Evolutionary conservation across 1,284 basidiomycete species (phyloP), one percentile per base, ranked within the genome.

Genomic region (Pyrrhoderma noxium): DNA sequence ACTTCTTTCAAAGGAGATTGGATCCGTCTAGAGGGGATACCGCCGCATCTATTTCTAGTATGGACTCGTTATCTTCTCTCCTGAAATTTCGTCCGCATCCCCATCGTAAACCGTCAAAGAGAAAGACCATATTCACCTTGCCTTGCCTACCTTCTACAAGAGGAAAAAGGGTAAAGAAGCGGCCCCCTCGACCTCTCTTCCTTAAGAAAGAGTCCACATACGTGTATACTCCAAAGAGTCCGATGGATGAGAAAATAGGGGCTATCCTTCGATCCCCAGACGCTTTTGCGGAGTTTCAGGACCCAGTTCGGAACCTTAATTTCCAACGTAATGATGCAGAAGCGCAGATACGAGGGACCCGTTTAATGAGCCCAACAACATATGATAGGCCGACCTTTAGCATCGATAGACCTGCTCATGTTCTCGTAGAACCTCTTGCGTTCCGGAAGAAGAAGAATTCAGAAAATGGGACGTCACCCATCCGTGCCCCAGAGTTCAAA

Each of bases 251-350:
- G 9, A 47, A 35, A 31, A 50, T 47, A 11, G 42, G 40, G 25
- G 22, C 46, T 7, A 22, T 50, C 22, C 36, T 54, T 2, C 52
- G 52, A 21, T 54, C 52, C 19, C 52, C 52, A 16, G 46, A 36
- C 13, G 52, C 52, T 23, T 54, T 54, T 31, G 52, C 52, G 13
- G 44, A 46, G 45, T 36, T 41, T 35, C 40, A 43, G 16, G 36
- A 45, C 16, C 25, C 50, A 11, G 25, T 41, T n/a, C 51, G 41
- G 16, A 49, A 35, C 34, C 49, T 42, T 37, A 41, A 21, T 23
- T 46, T 46, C 42, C 31, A 36, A 9, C 47, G 44, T 13, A 34
- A n/a, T 47, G 22, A 50, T 37, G 36, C 22, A n/a, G 44, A 49
- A 34, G 19, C 41, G 4, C 52, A 54, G 38, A 34, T 42, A 3